These are phyloP conservation scores for Globisporangium paddicum DNA, from an alignment of 352 stramenopile species.

Conservation along the genomic window DNA sequence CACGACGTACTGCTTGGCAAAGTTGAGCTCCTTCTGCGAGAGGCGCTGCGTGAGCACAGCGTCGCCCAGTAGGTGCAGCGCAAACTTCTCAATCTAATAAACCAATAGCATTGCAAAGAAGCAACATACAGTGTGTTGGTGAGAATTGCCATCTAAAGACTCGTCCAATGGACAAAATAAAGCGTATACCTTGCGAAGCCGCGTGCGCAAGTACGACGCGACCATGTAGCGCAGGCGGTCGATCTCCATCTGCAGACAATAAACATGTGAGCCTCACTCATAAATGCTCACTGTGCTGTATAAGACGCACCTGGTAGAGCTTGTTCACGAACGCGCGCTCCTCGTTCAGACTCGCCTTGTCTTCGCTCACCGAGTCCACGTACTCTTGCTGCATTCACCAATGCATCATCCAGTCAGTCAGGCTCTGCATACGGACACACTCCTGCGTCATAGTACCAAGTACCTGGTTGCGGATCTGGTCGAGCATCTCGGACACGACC, in stretches of 20 bases:
- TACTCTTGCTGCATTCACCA: slow-evolving; percentile 61
- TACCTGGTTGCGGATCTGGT: slow-evolving; percentile 83
- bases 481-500: slow-evolving; percentile 78
- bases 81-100: slow-evolving; percentile 71
- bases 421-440: no score
- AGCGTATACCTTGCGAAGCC: slow-evolving; percentile 57
- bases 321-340: slow-evolving; percentile 82
- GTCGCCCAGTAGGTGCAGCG: slow-evolving; percentile 51
- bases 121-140: no score
- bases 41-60: slow-evolving; percentile 41
- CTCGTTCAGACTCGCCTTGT: slow-evolving; percentile 55
- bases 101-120: no score
- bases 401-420: neutral
- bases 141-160: no score
- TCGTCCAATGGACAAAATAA: neutral
- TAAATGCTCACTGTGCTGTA: no score
- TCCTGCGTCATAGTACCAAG: no score
- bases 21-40: slow-evolving; percentile 68
- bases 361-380: slow-evolving; percentile 73
- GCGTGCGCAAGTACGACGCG: slow-evolving; percentile 73
- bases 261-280: no score
- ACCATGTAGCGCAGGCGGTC: slow-evolving; percentile 83
- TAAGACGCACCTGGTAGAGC: slow-evolving; percentile 65
- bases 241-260: slow-evolving; percentile 77
- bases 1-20: slow-evolving; percentile 66